A percentile compares a stretch with the other conserved stretches of the same genome.
These are phyloP conservation scores for Hondaea fermentalgiana DNA, from an alignment of 108 stramenopile species.

Conservation along the genomic window DNA sequence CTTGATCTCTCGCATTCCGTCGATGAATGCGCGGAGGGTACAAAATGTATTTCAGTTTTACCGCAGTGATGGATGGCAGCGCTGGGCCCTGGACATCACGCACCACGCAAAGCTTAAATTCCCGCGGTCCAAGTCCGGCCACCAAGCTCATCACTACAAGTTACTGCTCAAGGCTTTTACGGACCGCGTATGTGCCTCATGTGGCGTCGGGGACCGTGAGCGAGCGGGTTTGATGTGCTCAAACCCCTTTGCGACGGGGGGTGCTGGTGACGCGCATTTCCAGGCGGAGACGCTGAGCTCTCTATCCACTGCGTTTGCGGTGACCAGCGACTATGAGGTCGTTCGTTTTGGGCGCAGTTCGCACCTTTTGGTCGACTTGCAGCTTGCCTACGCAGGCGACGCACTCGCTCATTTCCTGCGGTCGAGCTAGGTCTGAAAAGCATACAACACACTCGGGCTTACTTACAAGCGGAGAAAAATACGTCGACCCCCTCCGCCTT, in stretches of 20 bases:
- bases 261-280: neutral
- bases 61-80: neutral
- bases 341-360: neutral
- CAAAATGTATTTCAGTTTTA: neutral
- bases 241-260: neutral
- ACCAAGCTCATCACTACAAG: neutral
- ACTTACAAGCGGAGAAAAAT: no score
- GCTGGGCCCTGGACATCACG: neutral
- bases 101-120: neutral
- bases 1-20: neutral
- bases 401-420: no score
- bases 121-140: neutral
- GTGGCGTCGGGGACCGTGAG: no score
- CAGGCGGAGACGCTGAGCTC: neutral
- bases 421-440: no score
- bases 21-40: neutral
- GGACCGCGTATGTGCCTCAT: neutral
- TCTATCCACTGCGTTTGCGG: neutral
- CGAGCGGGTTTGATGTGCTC: neutral
- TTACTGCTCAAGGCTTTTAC: neutral
- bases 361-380: neutral
- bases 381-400: neutral
- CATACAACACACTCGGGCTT: no score
- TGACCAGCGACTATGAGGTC: neutral
- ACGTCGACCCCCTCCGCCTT: no score